Percentiles rank a stretch among this genome's conserved stretches.
Evolutionary conservation across 257 asterid genomes (phyloP).

Genomic region (Rauvolfia tetraphylla): DNA sequence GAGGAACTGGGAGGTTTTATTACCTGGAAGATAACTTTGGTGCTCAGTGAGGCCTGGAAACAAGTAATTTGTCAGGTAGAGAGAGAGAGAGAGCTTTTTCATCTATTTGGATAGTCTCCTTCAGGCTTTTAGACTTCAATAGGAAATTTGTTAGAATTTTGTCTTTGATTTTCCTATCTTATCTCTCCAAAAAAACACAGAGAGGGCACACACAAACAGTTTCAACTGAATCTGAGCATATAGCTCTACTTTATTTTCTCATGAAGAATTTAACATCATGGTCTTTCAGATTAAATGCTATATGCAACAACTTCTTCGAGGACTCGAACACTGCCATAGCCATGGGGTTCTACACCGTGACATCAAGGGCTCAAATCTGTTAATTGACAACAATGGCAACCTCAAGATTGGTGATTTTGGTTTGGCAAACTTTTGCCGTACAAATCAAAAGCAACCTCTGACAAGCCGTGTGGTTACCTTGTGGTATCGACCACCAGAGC

Average conservation of each 20-base stretch:
- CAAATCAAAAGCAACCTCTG: slow-evolving; percentile 64
- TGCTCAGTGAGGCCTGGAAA: not conserved
- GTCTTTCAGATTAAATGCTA: slow-evolving; percentile 81
- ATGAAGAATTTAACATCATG: slow-evolving; percentile 11
- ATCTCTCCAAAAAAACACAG: not conserved
- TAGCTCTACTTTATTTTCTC: not conserved
- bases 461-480: slow-evolving; percentile 95
- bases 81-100: not conserved
- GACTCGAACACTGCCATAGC: slow-evolving; percentile 89
- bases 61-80: not conserved
- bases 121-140: not conserved
- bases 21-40: not conserved
- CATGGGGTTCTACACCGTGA: slow-evolving; percentile 92
- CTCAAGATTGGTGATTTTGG: slow-evolving; percentile 95
- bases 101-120: not conserved
- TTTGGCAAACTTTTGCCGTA: slow-evolving; percentile 69
- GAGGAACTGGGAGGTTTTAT: not conserved
- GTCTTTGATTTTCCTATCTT: not conserved
- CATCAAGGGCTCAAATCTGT: slow-evolving; percentile 86
- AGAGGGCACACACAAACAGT: not conserved
- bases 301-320: slow-evolving; percentile 78
- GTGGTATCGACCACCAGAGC: slow-evolving; percentile 99
- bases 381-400: slow-evolving; percentile 70
- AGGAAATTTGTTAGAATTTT: not conserved
- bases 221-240: not conserved